A percentile compares a stretch with the other conserved stretches of the same genome.
Conservation (phyloP, 306 rosid species). For the Castanopsis chinensis region DNA sequence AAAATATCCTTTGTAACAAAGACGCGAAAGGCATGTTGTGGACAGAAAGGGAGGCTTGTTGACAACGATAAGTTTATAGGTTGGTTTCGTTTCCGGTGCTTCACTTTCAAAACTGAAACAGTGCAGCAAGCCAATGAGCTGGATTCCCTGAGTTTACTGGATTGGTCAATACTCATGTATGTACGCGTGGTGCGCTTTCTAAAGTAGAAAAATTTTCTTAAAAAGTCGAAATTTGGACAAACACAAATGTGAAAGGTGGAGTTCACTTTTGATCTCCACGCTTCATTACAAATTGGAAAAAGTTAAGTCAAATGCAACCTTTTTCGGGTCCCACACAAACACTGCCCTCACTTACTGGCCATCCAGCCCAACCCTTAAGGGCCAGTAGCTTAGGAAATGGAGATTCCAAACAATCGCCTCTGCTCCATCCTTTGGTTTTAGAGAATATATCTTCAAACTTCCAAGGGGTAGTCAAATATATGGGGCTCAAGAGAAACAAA, state of each 20-base stretch:
- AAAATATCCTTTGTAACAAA: too few relatives aligned
- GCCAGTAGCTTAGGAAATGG: slow-evolving; percentile 22
- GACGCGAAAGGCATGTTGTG: not conserved
- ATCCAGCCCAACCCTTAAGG: slow-evolving; percentile 32
- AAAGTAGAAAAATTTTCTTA: slow-evolving; percentile 17
- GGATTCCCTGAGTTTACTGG: not conserved
- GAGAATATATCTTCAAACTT: slow-evolving; percentile 26
- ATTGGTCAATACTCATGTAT: not conserved
- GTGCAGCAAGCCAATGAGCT: not conserved
- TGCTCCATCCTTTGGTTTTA: slow-evolving; percentile 48
- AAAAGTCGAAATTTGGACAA: slow-evolving; percentile 6
- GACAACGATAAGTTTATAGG: not conserved
- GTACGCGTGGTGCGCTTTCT: slow-evolving; percentile 26
- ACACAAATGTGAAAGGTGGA: slow-evolving; percentile 1
- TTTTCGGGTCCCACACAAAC: slow-evolving; percentile 48
- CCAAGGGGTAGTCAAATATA: slow-evolving; percentile 19
- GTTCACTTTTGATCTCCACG: slow-evolving; percentile 31
- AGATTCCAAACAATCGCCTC: slow-evolving; percentile 62
- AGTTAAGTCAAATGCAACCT: slow-evolving; percentile 42
- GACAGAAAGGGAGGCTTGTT: not conserved
- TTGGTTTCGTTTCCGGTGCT: not conserved
- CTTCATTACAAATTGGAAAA: slow-evolving; percentile 33
- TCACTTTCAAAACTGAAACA: not conserved
- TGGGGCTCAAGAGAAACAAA: slow-evolving; percentile 17
- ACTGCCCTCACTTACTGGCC: slow-evolving; percentile 52